phyloP scores from a whole-genome alignment of 371 early-diverging fungal genomes.

The Parasitella parasitica region DNA sequence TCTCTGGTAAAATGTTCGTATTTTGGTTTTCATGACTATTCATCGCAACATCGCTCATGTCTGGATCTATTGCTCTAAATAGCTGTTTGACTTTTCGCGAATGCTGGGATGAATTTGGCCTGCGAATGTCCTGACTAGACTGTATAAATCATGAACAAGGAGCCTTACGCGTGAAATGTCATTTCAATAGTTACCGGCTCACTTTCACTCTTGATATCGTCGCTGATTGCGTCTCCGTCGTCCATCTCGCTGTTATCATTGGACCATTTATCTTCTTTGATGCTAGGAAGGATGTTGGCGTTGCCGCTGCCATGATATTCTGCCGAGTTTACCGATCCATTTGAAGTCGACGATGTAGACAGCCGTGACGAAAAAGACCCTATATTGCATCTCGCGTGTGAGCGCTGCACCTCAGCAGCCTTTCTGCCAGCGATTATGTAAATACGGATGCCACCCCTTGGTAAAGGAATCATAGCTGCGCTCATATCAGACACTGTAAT shows the following conservation, averaged over 20 bases:
- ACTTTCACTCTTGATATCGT: neutral
- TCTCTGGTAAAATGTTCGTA: neutral
- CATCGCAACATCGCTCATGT: neutral
- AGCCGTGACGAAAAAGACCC: neutral
- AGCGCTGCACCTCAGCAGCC: conserved; percentile 8
- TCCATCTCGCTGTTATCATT: neutral
- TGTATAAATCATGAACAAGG: neutral
- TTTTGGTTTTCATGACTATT: neutral
- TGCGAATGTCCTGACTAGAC: neutral
- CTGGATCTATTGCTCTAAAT: conserved; percentile 8
- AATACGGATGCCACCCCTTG: conserved; percentile 1
- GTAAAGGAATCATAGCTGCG: neutral
- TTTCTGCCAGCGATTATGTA: conserved; percentile 20
- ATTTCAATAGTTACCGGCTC: neutral
- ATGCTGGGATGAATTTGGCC: neutral
- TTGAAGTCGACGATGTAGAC: neutral
- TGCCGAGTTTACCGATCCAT: neutral
- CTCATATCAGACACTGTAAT: conserved; percentile 24
- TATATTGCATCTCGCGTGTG: neutral
- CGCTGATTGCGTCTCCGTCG: neutral
- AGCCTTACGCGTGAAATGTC: neutral
- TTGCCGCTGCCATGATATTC: neutral
- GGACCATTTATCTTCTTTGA: neutral
- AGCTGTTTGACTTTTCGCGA: neutral
- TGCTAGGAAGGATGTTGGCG: neutral